These are phyloP conservation scores for Cicer chorassanicum DNA, from an alignment of 306 rosid genomes.

Conservation along the genomic window DNA sequence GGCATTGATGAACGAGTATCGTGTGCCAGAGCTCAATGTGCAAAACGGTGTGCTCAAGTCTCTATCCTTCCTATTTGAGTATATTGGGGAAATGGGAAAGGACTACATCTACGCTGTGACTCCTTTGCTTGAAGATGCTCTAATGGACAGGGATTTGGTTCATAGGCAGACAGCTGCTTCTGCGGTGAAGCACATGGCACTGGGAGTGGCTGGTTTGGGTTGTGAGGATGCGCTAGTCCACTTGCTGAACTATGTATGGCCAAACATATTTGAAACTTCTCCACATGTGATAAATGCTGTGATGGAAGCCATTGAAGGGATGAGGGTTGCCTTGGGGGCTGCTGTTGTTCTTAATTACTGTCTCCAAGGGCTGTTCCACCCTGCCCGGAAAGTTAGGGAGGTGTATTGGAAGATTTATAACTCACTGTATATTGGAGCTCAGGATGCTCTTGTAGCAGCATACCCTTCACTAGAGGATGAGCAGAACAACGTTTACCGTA, in stretches of 20 bases:
- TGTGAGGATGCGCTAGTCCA: constrained; percentile 90
- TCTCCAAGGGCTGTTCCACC: constrained; percentile 52
- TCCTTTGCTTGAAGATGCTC: constrained; percentile 93
- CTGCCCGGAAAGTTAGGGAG: constrained; percentile 51
- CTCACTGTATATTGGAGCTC: constrained; percentile 48
- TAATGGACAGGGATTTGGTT: constrained; percentile 95
- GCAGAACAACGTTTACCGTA: constrained; percentile 48
- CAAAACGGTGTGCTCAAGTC: constrained; percentile 94
- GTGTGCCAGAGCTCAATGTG: constrained; percentile 95
- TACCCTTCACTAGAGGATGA: constrained; percentile 51
- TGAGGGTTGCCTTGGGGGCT: constrained; percentile 95
- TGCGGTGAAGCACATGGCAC: constrained; percentile 97
- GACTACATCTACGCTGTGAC: constrained; percentile 96
- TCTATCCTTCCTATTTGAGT: constrained; percentile 91
- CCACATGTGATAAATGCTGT: constrained; percentile 96
- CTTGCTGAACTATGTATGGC: constrained; percentile 90
- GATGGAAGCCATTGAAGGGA: constrained; percentile 97
- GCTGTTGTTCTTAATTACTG: constrained; percentile 75
- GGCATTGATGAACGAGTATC: constrained; percentile 94
- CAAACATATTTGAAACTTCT: constrained; percentile 93
- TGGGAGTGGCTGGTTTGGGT: constrained; percentile 98
- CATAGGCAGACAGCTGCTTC: constrained; percentile 98
- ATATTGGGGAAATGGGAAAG: constrained; percentile 98
- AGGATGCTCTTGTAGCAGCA: constrained; percentile 53
- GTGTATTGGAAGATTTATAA: constrained; percentile 54